Conservation (phyloP, 164 flowering plant species). For the Berberis thunbergii region DNA sequence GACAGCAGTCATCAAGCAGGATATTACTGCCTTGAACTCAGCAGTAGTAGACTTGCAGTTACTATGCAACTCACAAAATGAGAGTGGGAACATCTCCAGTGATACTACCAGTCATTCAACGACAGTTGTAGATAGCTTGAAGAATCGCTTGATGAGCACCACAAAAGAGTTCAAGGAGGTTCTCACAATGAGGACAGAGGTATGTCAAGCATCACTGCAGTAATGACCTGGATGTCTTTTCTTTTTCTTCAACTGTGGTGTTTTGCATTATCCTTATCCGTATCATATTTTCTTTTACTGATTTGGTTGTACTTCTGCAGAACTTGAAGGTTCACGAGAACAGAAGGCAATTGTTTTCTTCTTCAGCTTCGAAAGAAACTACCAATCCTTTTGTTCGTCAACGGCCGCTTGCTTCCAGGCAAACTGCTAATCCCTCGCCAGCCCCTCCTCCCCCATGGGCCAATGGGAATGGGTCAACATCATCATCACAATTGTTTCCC, state of each 20-base stretch:
- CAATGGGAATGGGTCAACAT: constrained; percentile 31
- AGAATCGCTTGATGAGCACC: constrained; percentile 84
- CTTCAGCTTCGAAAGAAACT: constrained; percentile 67
- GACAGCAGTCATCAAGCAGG: constrained; percentile 94
- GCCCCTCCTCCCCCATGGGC: constrained; percentile 91
- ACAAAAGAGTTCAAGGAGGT: constrained; percentile 98
- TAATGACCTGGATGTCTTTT: not conserved
- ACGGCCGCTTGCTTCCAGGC: constrained; percentile 70
- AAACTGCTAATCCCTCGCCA: constrained; percentile 39
- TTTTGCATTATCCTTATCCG: not conserved
- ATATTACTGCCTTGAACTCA: constrained; percentile 83
- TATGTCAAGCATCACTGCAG: constrained; percentile 10
- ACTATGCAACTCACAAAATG: constrained; percentile 70
- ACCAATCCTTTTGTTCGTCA: constrained; percentile 90
- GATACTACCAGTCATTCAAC: constrained; percentile 89
- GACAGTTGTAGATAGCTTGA: constrained; percentile 88
- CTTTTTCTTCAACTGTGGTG: not conserved
- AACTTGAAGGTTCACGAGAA: constrained; percentile 84
- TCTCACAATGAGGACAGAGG: constrained; percentile 97
- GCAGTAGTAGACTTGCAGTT: constrained; percentile 94
- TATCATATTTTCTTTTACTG: not conserved
- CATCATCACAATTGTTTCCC: constrained; percentile 56
- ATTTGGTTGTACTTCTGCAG: constrained; percentile 28
- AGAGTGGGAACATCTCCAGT: constrained; percentile 52
- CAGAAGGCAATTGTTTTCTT: constrained; percentile 83